These are phyloP conservation scores for Cordia subcordata DNA, from an alignment of 257 asterid genomes.

Conservation along the genomic window DNA sequence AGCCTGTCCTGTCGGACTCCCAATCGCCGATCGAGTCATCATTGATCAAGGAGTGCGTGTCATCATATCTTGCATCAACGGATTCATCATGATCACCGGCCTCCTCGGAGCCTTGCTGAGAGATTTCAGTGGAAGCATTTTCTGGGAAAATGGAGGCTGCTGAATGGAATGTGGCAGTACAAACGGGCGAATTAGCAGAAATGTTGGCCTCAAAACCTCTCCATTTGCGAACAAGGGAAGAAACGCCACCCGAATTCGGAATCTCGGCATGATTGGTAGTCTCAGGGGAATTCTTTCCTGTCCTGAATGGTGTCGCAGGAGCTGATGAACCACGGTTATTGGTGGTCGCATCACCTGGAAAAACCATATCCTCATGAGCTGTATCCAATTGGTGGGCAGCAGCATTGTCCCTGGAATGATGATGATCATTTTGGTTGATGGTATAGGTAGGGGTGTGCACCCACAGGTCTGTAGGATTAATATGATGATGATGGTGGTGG, in stretches of 20 bases:
- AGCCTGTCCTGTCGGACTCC: constrained; percentile 44
- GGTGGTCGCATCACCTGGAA: constrained; percentile 5
- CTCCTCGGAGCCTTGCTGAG: constrained; percentile 7
- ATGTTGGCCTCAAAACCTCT: constrained; percentile 48
- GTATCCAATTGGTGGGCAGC: constrained; percentile 24
- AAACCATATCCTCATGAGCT: constrained; percentile 30
- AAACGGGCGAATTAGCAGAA: constrained; percentile 6
- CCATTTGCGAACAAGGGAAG: constrained; percentile 79
- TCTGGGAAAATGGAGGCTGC: background rate
- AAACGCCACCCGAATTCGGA: constrained; percentile 49
- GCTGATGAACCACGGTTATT: constrained; percentile 2
- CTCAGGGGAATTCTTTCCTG: constrained; percentile 20
- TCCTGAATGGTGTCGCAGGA: constrained; percentile 5
- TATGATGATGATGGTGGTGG: constrained; percentile 4
- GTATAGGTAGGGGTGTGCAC: constrained; percentile 51
- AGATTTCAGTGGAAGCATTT: constrained; percentile 11
- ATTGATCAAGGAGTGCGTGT: no score
- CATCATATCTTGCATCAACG: constrained; percentile 15
- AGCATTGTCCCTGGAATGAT: constrained; percentile 6
- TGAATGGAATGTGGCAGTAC: constrained; percentile 15
- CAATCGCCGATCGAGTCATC: constrained; percentile 47
- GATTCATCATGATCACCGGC: constrained; percentile 12
- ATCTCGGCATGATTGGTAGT: constrained; percentile 25
- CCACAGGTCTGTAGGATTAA: constrained; percentile 55
- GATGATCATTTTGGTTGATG: constrained; percentile 2